Evolutionary conservation across 2,329 filamentous ascomycete genomes (phyloP), one percentile per base, ranked within the genome.

Genomic region (Penicillium sclerotiorum): DNA sequence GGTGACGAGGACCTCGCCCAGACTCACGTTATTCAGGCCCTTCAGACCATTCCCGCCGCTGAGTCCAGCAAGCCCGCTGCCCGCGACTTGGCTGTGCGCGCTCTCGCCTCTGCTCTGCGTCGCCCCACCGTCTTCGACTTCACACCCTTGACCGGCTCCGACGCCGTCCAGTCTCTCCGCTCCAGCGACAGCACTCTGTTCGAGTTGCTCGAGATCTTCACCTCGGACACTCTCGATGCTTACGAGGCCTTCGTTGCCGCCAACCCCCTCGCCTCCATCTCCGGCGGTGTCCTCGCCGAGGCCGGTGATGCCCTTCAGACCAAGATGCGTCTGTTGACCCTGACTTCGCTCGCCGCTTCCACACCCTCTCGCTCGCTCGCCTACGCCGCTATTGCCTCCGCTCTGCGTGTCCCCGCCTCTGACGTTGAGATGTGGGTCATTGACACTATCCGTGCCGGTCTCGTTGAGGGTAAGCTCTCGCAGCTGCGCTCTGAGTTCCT

Each of bases 361-460:
- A 88, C 88, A 18, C 87, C 88, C 53, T 89, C 85, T 65, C 89
- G 93, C 66, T 90, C 94, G 66, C 87, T 99, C 45, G 87, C 93
- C 53, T 99, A 99, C 76, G 80, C 81, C 59, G 83, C 83, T 66
- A 96, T 99, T 68, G 84, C 88, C 58, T 87, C 87, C 68, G 88
- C 90, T 5, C 84, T 99, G 39, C 88, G 94, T 73, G 86, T 99
- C 48, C 85, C 90, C 38, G 69, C 77, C 39, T 86, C 89, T 57
- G 90, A 97, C 57, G 90, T 97, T 35, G 94, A 99, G 81, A 88
- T 93, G 82, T 99, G 94, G 94, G 90, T 95, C 60, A 99, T 99
- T 66, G 94, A 99, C 72, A 92, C 95, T 61, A 96, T 99, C 75
- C 90, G 94, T 61, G 90, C 92, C 40, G 91, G 92, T 27, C 85